Base-by-base conservation (phyloP, 345 rosid species). In the Murraya paniculata region DNA sequence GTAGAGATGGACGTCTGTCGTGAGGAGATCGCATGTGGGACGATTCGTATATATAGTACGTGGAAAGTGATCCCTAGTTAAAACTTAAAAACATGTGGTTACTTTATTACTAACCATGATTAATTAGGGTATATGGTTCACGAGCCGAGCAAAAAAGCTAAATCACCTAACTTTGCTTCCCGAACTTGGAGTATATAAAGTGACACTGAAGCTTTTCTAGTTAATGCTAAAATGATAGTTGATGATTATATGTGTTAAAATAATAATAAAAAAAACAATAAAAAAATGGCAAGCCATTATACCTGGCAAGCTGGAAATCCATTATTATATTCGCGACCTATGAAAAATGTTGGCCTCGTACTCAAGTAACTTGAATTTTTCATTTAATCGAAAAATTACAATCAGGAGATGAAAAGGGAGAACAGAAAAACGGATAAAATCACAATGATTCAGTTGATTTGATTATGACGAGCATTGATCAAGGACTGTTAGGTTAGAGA, bases 11-110 rank as follows among this genome's bases (percentile, higher is more conserved):
- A 73, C 69, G 73, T 74, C 73, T 81, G 50, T 80, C 75, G 27
- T 76, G 84, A 74, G 81, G 62, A 77, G 81, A 75, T 81, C 35
- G 76, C 71, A 39, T 75, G 79, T 1, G 71, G 77, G 61, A 64
- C 41, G 77, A 76, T 19, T 18, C 28, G 87, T 82, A 48, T 84
- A 76, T 84, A 85, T 88, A 88, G 84, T 19, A 48, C 66, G 66
- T 59, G 83, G 77, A 80, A 77, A 75, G 79, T 64, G 74, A 48
- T 10, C 36, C 58, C 18, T 50, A 64, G 75, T 72, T 59, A 65
- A 71, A 21, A 14, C 72, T 72, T 38, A 65, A 67, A 21, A 14
- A 9, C 4, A 39, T 58, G 45, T 72, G 78, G 75, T 81, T 79
- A 77, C 36, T 74, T 67, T 74, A 22, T 62, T 74, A 22, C 33